Conservation (phyloP, 495 filamentous ascomycete genomes). For the Aspergillus taichungensis region DNA sequence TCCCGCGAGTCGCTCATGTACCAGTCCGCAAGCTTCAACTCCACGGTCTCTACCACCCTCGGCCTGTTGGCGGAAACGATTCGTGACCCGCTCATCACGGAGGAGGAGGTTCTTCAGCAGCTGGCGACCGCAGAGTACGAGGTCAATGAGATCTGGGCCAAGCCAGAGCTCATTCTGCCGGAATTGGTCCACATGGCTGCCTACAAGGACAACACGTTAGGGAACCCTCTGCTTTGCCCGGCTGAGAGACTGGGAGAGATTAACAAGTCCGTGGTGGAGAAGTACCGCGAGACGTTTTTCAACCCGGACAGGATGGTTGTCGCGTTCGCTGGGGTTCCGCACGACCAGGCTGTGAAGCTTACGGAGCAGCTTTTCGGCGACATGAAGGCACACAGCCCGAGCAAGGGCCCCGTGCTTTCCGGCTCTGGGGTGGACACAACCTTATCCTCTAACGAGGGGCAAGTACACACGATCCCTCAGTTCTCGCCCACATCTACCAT, state of each 20-base stretch:
- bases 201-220: conserved; percentile 90
- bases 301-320: conserved; percentile 85
- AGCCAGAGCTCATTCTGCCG: conserved; percentile 90
- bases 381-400: conserved; percentile 50
- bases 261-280: conserved; percentile 60
- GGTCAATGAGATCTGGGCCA: conserved; percentile 95
- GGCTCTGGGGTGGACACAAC: conserved; percentile 48
- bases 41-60: conserved; percentile 72
- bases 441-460: conserved; percentile 33
- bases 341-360: conserved; percentile 69
- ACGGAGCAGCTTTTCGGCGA: conserved; percentile 84
- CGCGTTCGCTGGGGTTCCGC: conserved; percentile 87
- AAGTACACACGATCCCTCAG: conserved; percentile 31
- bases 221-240: conserved; percentile 88
- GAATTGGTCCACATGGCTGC: conserved; percentile 92
- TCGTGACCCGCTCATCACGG: conserved; percentile 77
- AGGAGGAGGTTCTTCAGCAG: conserved; percentile 80
- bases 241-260: conserved; percentile 73
- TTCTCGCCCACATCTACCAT: conserved; percentile 35
- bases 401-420: conserved; percentile 45
- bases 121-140: conserved; percentile 89
- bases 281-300: conserved; percentile 78
- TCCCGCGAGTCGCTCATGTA: conserved; percentile 98
- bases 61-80: conserved; percentile 92
- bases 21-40: conserved; percentile 96